These are phyloP conservation scores for Ochetophila trinervis DNA, from an alignment of 306 rosid genomes.

Conservation along the genomic window DNA sequence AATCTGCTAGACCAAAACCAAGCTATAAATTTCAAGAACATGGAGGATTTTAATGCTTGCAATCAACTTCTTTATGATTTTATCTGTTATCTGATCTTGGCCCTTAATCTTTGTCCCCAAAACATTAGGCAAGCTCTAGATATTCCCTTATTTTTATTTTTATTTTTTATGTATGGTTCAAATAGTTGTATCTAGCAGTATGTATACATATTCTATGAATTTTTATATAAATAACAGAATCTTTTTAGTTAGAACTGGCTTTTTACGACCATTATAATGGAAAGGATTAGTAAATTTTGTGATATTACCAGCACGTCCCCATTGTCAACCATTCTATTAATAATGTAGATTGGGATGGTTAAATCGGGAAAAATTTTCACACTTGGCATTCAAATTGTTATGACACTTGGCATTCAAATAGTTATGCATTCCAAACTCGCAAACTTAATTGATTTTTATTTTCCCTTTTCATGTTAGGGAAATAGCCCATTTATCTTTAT, in stretches of 20 bases:
- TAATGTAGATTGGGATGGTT: no score
- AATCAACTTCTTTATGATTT: slow-evolving; percentile 17
- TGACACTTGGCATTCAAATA: no score
- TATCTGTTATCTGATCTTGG: not conserved
- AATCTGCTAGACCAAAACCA: not conserved
- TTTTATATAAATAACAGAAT: not conserved
- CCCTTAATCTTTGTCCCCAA: slow-evolving; percentile 1
- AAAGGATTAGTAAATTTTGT: not conserved
- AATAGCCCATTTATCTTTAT: no score
- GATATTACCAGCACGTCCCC: not conserved
- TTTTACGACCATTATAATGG: not conserved
- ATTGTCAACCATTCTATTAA: not conserved
- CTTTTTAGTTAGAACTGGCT: not conserved
- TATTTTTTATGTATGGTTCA: not conserved
- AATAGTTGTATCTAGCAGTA: not conserved
- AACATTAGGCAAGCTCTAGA: slow-evolving; percentile 5
- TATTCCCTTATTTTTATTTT: not conserved
- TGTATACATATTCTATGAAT: not conserved
- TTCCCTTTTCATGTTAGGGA: no score
- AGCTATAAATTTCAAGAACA: slow-evolving; percentile 26
- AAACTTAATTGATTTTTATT: no score
- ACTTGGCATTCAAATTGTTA: no score
- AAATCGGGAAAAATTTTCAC: no score
- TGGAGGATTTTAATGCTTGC: slow-evolving; percentile 26
- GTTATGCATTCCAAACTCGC: no score